Base-by-base conservation (phyloP, 345 rosid genomes). In the Mallotus nudiflorus region DNA sequence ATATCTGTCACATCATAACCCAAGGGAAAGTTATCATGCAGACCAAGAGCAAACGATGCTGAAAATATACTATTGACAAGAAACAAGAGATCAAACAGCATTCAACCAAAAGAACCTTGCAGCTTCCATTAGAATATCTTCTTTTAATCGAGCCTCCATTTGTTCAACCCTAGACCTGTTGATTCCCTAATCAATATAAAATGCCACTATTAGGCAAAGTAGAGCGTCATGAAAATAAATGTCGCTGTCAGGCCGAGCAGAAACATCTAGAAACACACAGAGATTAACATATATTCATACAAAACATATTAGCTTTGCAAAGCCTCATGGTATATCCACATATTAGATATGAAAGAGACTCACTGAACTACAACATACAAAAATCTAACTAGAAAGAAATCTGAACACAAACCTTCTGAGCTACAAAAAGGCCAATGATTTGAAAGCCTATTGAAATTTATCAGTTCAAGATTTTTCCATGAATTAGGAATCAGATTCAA, bases 131-230 rank as follows among this genome's bases (percentile, higher is more conserved):
- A 95, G 74, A 62, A 95, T 90, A 81, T 95, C 99, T 79, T 90
- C 92, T 82, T 91, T 91, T 53, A 95, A 74, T 63, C 97, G 88
- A 72, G 87, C 89, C 83, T 91, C 97, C 99, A 95, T 95, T 82
- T 89, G 92, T 77, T 95, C 97, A 82, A 91, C 92, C 80, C 99
- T 84, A 59, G 72, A 81, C 81, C 99, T 82, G 80, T 91, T 87
- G 78, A 91, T 95, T 70, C 97, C 99, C 99, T 95, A 67, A 56
- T 37, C 35, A 73, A 77, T n/a, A 63, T 33, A 67, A 63, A 75
- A 64, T 67, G 40, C 52, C 29, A 68, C 59, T 31, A 28, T 56
- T 57, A 57, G 9, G 42, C 42, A 39, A 12, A 42, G 48, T 75
- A 65, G 31, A 62, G 24, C 18, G 31, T 11, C 74, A 67, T 35